Evolutionary conservation across 1,284 basidiomycete genomes (phyloP), one percentile per base, ranked within the genome.

Genomic region (Leucoagaricus sp.): DNA sequence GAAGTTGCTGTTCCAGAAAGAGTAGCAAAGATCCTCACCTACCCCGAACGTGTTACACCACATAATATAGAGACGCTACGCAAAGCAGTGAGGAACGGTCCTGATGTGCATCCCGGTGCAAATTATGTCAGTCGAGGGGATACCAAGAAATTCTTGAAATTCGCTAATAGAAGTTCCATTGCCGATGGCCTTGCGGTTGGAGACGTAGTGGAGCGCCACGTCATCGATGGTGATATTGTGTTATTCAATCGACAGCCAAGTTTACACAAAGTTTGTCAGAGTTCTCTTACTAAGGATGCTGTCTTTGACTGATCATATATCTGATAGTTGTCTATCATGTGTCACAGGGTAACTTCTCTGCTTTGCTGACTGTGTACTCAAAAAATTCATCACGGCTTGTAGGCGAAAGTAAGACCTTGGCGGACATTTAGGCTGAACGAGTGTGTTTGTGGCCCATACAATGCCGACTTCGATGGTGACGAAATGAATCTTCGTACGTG

Each of bases 401-500:
- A 87, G 85, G 86, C 86, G 57, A 96, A 96, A 82, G 86, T 99
- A 56, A 82, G 97, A 29, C 97, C 97, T 34, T 99, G 97, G 97
- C 80, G 96, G 63, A 95, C 97, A 1, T 98, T 99, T 78, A 86
- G 97, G 48, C 78, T 99, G 57, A 99, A 99, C 70, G 97, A 99
- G 72, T 99, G 97, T 84, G 97, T 97, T 8, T 99, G 97, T 74
- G 96, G 94, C 52, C 97, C 97, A 1, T 99, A 99, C 77, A 98
- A 98, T 69, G 97, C 97, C 54, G 97, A 99, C 77, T 99, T 99
- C 67, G 97, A 99, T 70, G 97, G 97, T 61, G 97, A 99, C 71
- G 97, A 99, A 74, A 99, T 99, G 97, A 99, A 99, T 74, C 80
- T 99, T 67, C 96, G 94, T 94, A 66, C 64, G 91, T 78, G 2